Evolutionary conservation across 2,329 filamentous ascomycete genomes (phyloP), one percentile per base, ranked within the genome.

Genomic region (Sphaerulina populicola): DNA sequence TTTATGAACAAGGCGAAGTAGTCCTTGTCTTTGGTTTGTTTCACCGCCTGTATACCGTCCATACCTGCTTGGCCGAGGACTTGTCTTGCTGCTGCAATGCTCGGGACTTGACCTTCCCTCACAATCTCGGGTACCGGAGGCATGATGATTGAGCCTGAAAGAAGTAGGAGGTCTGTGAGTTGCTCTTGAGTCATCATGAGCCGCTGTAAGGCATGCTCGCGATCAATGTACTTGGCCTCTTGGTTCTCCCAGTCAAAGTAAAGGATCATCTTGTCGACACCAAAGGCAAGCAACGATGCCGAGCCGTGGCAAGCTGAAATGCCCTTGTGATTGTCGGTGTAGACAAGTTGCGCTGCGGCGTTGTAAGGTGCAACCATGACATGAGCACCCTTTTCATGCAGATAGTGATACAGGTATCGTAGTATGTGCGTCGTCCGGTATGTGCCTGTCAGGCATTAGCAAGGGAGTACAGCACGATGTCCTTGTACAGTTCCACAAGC

Each of bases 1-100:
- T 87, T 90, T 65, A 85, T 86, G 67, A 89, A 98, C 63, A 86
- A 87, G 66, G 91, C 86, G 30, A 88, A 74, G 76, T 94, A 98
- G 46, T 85, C 78, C 45, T 94, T 83, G 52, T 96, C 89, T 62
- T 85, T 83, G 64, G 88, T 90, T 21, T 61, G 83, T 47, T 82
- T 77, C 64, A 88, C 94, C 3, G 89, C 80, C 9, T 77, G 78
- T 11, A 84, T 79, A 10, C 94, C 86, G 38, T 80, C 89, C 74
- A 65, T 82, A 68, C 62, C 86, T 71, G 69, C 70, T 37, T 71
- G 73, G 59, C 83, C 81, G 58, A 96, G 78, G 65, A 94, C 77
- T 59, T 86, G 87, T 50, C 91, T 75, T 0, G 89, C 88, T 62
- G 89, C 86, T 58, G 80, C 78, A 48, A 96, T 79, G 57, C 79